Conservation (phyloP, 2,329 filamentous ascomycete genomes). For the Paecilomyces sp. region DNA sequence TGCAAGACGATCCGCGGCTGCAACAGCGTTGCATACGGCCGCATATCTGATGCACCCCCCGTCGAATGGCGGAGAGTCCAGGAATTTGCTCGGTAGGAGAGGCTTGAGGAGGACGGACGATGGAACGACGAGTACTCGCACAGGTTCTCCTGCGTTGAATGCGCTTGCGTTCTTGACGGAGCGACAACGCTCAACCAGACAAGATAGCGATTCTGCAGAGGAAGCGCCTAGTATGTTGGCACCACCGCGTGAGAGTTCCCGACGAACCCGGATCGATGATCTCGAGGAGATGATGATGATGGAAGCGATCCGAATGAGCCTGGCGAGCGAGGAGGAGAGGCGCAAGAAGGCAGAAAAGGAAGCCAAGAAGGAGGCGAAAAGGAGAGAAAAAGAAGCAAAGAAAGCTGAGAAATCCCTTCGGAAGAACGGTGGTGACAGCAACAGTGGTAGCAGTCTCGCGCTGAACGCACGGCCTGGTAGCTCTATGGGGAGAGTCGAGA, state of each 20-base stretch:
- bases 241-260: slow-evolving; percentile 44
- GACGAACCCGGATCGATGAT: slow-evolving; percentile 67
- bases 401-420: slow-evolving; percentile 64
- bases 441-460: slow-evolving; percentile 57
- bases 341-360: slow-evolving; percentile 79
- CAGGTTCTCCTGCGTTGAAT: slow-evolving; percentile 34
- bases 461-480: slow-evolving; percentile 39
- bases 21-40: slow-evolving; percentile 88
- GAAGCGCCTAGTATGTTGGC: slow-evolving; percentile 26
- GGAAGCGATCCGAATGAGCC: slow-evolving; percentile 83
- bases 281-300: slow-evolving; percentile 98
- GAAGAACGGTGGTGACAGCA: slow-evolving; percentile 49
- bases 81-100: slow-evolving; percentile 52
- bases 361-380: slow-evolving; percentile 73
- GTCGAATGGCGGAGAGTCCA: slow-evolving; percentile 35
- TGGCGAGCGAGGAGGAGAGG: slow-evolving; percentile 92
- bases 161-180: slow-evolving; percentile 43
- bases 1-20: slow-evolving; percentile 79
- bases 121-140: slow-evolving; percentile 23
- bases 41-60: slow-evolving; percentile 74
- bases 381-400: slow-evolving; percentile 74
- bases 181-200: slow-evolving; percentile 24
- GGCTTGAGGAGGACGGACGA: slow-evolving; percentile 35
- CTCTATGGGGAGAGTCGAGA: slow-evolving; percentile 26
- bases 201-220: slow-evolving; percentile 29